Conservation (phyloP, 2,329 filamentous ascomycete species). For the Nemania abortiva region DNA sequence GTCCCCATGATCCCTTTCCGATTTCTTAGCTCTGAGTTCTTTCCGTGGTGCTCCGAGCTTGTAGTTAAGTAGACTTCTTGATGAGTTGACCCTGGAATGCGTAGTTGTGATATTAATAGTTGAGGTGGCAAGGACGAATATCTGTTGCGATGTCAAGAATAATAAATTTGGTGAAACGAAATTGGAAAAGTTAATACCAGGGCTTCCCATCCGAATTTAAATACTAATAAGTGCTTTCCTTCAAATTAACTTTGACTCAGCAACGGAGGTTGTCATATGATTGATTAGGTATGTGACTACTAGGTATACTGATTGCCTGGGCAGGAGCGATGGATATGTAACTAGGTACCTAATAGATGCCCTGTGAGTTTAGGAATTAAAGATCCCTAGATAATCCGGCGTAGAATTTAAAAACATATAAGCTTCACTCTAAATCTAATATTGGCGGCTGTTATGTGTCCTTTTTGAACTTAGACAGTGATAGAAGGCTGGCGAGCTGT, state of each 20-base stretch:
- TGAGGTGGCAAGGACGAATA: neutral
- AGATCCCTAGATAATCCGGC: neutral
- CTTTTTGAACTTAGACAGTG: neutral
- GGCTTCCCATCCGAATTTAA: neutral
- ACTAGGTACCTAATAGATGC: neutral
- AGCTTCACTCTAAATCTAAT: neutral
- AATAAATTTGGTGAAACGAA: neutral
- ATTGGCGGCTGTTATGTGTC: neutral
- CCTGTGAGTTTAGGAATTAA: neutral
- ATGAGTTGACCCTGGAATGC: neutral
- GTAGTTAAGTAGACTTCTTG: neutral
- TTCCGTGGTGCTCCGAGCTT: neutral
- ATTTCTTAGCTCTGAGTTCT: neutral
- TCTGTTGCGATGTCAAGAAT: no score
- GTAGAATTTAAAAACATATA: neutral
- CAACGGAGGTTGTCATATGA: neutral
- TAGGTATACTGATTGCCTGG: neutral
- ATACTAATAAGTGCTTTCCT: neutral
- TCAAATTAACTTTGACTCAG: neutral
- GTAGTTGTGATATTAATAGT: neutral
- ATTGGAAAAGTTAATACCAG: neutral
- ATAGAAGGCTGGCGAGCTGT: neutral
- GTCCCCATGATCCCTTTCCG: slow-evolving; percentile 58
- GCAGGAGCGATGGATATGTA: neutral
- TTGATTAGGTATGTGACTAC: neutral